Percentiles rank a stretch among this genome's conserved stretches.
Evolutionary conservation across 2,329 filamentous ascomycete species (phyloP).

Genomic region (Didymella exigua): DNA sequence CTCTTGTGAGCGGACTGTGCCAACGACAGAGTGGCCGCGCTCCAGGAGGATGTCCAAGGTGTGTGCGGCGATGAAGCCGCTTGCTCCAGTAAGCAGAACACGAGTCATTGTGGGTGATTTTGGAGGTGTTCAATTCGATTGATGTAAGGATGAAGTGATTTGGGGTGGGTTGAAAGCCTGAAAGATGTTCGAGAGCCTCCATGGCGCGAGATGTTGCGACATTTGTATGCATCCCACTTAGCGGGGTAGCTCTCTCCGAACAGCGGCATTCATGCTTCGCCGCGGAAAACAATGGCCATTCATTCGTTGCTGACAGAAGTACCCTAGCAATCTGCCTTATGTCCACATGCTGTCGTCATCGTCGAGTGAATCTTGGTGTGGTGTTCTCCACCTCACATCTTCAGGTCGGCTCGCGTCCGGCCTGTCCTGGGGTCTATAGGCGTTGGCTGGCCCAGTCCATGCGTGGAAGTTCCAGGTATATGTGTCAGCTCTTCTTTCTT

Average conservation of each 20-base stretch:
- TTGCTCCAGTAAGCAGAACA: constrained; percentile 58
- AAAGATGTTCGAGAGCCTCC: not conserved
- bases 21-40: constrained; percentile 64
- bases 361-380: not conserved
- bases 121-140: not conserved
- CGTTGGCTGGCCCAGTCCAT: constrained; percentile 5
- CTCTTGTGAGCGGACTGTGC: constrained; percentile 65
- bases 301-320: constrained; percentile 16
- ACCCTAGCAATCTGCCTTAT: constrained; percentile 11
- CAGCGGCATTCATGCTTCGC: constrained; percentile 11
- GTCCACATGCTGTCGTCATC: constrained; percentile 14
- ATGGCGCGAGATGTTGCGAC: constrained; percentile 13
- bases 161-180: not conserved
- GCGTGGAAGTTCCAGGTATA: constrained; percentile 12
- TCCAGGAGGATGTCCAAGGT: constrained; percentile 65
- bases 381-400: constrained; percentile 1
- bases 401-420: constrained; percentile 5
- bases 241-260: constrained; percentile 16
- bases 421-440: constrained; percentile 15
- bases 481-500: constrained; percentile 11
- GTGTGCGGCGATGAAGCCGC: constrained; percentile 70
- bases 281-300: constrained; percentile 11
- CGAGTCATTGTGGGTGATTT: constrained; percentile 41
- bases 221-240: constrained; percentile 17
- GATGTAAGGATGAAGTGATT: not conserved